phyloP scores from a whole-genome alignment of 805 yeast species.

The Suhomyces kilbournensis region DNA sequence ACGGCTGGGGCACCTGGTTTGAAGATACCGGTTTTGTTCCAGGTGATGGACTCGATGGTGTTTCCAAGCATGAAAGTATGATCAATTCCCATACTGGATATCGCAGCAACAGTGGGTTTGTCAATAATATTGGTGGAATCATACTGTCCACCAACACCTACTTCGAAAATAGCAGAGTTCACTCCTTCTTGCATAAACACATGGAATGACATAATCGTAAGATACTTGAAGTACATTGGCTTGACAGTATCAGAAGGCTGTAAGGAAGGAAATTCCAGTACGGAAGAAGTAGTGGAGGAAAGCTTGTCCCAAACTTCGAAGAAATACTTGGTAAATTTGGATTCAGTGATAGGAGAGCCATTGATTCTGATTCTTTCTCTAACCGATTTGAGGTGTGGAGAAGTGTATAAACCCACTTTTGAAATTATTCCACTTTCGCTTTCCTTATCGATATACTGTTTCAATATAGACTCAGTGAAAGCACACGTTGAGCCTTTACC shows the following conservation, averaged over 20 bases:
- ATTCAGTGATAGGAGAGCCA: slow-evolving; percentile 81
- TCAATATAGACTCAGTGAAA: slow-evolving; percentile 76
- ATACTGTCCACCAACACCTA: slow-evolving; percentile 96
- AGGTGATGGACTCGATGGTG: slow-evolving; percentile 85
- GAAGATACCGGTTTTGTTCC: slow-evolving; percentile 95
- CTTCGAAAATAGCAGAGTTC: slow-evolving; percentile 94
- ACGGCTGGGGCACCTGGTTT: slow-evolving; percentile 66
- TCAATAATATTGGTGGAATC: slow-evolving; percentile 92
- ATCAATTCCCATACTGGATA: slow-evolving; percentile 85
- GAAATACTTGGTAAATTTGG: slow-evolving; percentile 79
- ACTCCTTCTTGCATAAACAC: slow-evolving; percentile 84
- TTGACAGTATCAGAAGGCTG: slow-evolving; percentile 69
- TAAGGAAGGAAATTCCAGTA: slow-evolving; percentile 54
- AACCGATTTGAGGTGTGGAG: slow-evolving; percentile 92
- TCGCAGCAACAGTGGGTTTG: slow-evolving; percentile 80
- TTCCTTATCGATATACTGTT: slow-evolving; percentile 46
- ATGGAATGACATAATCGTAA: slow-evolving; percentile 88
- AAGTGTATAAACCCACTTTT: slow-evolving; percentile 89
- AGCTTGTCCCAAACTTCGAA: slow-evolving; percentile 92
- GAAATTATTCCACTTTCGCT: slow-evolving; percentile 24
- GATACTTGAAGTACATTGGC: slow-evolving; percentile 90
- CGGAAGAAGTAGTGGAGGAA: slow-evolving; percentile 54
- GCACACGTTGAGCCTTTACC: slow-evolving; percentile 99
- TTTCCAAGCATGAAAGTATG: slow-evolving; percentile 84
- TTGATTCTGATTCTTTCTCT: slow-evolving; percentile 87